Conservation (phyloP, 2,329 filamentous ascomycete genomes). For the Capronia epimyces region DNA sequence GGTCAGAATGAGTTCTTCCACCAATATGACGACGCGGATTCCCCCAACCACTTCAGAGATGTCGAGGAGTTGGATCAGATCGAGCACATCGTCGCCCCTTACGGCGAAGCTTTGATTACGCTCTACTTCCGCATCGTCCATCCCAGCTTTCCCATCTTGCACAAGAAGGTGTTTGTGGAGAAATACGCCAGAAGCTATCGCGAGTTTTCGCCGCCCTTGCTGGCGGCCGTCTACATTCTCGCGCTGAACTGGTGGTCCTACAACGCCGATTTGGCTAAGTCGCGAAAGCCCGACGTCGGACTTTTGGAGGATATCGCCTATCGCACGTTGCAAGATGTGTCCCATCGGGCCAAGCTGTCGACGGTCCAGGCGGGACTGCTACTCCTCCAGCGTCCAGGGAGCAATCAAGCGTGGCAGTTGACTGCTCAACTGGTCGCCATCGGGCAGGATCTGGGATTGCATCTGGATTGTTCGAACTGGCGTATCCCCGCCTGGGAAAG, state of each 20-base stretch:
- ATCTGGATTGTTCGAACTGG: slow-evolving; percentile 59
- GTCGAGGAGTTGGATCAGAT: slow-evolving; percentile 38
- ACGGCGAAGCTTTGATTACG: slow-evolving; percentile 71
- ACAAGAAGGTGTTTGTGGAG: slow-evolving; percentile 73
- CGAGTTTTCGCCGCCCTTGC: slow-evolving; percentile 68
- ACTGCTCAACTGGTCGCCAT: slow-evolving; percentile 53
- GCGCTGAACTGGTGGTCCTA: slow-evolving; percentile 86
- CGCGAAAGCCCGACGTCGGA: slow-evolving; percentile 28
- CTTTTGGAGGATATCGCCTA: slow-evolving; percentile 26
- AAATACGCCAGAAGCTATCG: slow-evolving; percentile 68
- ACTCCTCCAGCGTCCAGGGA: slow-evolving; percentile 47
- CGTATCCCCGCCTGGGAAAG: slow-evolving; percentile 59
- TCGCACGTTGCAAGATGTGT: slow-evolving; percentile 26
- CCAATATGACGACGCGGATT: slow-evolving; percentile 28
- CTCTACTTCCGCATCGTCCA: slow-evolving; percentile 78
- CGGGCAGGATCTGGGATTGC: slow-evolving; percentile 54
- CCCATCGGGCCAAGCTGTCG: slow-evolving; percentile 44
- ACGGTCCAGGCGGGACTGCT: slow-evolving; percentile 53
- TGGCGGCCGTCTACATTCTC: slow-evolving; percentile 76
- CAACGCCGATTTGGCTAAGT: slow-evolving; percentile 31
- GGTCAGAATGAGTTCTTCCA: slow-evolving; percentile 28
- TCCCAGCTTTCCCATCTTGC: slow-evolving; percentile 74
- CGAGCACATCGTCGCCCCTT: slow-evolving; percentile 67
- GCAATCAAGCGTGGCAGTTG: slow-evolving; percentile 45
- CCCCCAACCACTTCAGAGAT: slow-evolving; percentile 26